phyloP scores from a whole-genome alignment of 2,329 filamentous ascomycete species.

The Arachnomyces sp. region DNA sequence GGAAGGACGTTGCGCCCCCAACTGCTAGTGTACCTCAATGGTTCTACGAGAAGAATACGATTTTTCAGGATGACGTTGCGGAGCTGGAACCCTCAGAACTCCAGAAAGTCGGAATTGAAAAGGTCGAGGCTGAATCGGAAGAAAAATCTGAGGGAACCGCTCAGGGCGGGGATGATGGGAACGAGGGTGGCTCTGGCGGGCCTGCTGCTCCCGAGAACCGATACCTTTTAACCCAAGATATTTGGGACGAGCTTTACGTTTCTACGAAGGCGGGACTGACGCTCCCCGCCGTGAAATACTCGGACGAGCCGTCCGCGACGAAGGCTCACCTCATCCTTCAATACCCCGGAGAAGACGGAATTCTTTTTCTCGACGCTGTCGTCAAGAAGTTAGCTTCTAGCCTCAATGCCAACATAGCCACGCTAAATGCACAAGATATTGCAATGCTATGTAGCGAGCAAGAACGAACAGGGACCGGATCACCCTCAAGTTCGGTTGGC shows the following conservation, averaged over 20 bases:
- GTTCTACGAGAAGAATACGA: constrained; percentile 31
- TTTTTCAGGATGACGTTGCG: constrained; percentile 16
- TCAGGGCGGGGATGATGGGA: constrained; percentile 20
- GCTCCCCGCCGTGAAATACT: constrained; percentile 31
- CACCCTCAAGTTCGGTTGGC: constrained; percentile 27
- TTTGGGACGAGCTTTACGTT: constrained; percentile 44
- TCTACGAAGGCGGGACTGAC: constrained; percentile 45
- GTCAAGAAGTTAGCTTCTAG: constrained; percentile 57
- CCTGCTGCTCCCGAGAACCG: constrained; percentile 17
- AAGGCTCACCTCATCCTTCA: constrained; percentile 54
- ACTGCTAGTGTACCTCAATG: constrained; percentile 27
- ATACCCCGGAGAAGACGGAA: constrained; percentile 51
- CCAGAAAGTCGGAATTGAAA: constrained; percentile 22
- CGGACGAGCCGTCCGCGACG: constrained; percentile 38
- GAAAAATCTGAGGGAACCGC: constrained; percentile 10
- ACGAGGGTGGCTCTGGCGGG: constrained; percentile 15
- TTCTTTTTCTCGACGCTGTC: constrained; percentile 50
- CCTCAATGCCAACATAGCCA: constrained; percentile 40
- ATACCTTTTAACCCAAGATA: constrained; percentile 28
- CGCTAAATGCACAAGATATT: constrained; percentile 40
- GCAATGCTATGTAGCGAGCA: constrained; percentile 38
- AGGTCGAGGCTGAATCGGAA: constrained; percentile 13
- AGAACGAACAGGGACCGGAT: constrained; percentile 27
- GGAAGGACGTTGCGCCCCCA: constrained; percentile 15
- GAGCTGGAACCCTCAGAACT: constrained; percentile 8